Percentiles rank a stretch among this genome's conserved stretches.
These are phyloP conservation scores for Aspergillus haitiensis DNA, from an alignment of 495 filamentous ascomycete species.

Conservation along the genomic window DNA sequence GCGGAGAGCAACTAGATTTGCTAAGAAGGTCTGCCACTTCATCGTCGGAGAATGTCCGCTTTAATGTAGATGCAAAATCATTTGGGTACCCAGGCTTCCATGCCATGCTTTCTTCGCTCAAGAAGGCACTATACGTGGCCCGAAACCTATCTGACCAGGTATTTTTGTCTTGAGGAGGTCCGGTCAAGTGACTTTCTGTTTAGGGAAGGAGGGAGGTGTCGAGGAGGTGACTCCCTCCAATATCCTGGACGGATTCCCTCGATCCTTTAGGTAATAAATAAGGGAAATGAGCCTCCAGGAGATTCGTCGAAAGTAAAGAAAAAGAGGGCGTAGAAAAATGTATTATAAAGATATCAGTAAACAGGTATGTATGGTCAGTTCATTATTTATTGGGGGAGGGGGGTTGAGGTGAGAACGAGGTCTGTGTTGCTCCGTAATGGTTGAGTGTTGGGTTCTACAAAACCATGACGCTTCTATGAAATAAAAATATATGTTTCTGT, in stretches of 20 bases:
- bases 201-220: no score
- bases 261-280: no score
- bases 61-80: constrained; percentile 23
- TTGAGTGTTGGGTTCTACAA: constrained; percentile 1
- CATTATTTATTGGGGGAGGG: not conserved
- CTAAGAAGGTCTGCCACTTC: constrained; percentile 19
- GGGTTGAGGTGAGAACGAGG: not conserved
- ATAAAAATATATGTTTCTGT: not conserved
- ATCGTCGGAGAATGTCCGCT: constrained; percentile 20
- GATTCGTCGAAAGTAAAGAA: no score
- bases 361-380: not conserved
- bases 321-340: no score
- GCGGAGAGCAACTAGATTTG: constrained; percentile 21
- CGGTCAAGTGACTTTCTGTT: no score
- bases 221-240: no score
- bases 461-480: constrained; percentile 10
- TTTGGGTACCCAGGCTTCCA: constrained; percentile 22
- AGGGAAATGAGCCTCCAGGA: no score
- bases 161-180: no score
- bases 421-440: not conserved
- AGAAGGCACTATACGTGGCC: no score
- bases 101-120: constrained; percentile 18
- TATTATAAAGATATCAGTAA: not conserved
- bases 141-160: not conserved
- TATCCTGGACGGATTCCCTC: no score